Evolutionary conservation across 148 eudicot genomes (phyloP), one percentile per base, ranked within the genome.

Genomic region (Rhododendron molle): DNA sequence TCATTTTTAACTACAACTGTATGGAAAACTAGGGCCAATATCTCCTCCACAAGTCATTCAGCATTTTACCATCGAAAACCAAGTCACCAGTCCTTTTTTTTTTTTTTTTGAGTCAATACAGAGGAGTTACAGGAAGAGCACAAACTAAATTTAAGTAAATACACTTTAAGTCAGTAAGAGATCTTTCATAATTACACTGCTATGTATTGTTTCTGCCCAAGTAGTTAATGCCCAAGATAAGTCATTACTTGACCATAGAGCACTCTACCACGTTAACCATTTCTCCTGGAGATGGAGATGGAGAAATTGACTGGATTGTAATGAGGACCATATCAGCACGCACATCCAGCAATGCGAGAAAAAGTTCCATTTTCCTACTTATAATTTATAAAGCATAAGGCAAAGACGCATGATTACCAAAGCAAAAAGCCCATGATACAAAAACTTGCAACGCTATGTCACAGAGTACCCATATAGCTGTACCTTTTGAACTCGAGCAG

Each of bases 401-500:
- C 16, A 78, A 78, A 46, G 26, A 78, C n/a, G 23, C 65, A 58
- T n/a, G 2, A 34, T 46, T 56, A 43, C 76, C 44, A 81, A 72
- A 49, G 30, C 62, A 67, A n/a, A 50, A 52, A 0, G 8, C 56
- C 83, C 60, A 30, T 4, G 13, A 84, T 44, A 26, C 54, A 78
- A 79, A 40, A 30, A n/a, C 81, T 26, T 77, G 26, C 56, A 62
- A 26, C 43, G 9, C 54, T 23, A 50, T 38, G 40, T 76, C 32
- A 77, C 26, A 1, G 21, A 28, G 71, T n/a, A 78, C 6, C 49
- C 81, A 15, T 13, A 71, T 30, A 30, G 38, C 76, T 34, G 82
- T 85, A 92, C 96, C 96, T 94, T 94, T 84, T 94, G 96, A 87
- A 94, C 96, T 62, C 96, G 92, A 77, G 93, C 94, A 62, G 94